phyloP scores from a whole-genome alignment of 768 basidiomycete species.

The Phallus indusiatus region DNA sequence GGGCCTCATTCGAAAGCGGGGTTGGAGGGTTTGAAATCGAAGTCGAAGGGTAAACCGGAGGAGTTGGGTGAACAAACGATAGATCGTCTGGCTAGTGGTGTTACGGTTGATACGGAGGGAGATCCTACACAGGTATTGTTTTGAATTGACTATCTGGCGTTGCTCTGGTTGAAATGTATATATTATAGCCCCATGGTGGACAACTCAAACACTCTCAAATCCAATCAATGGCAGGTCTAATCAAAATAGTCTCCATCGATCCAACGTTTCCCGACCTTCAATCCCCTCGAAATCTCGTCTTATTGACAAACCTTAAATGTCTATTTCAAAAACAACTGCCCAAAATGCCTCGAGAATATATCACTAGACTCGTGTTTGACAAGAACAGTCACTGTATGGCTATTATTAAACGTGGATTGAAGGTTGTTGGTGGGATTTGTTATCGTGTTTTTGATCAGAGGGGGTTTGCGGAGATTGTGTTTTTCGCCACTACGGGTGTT shows the following conservation, averaged over 20 bases:
- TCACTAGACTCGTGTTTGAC: conserved; percentile 91
- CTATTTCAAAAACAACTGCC: conserved; percentile 96
- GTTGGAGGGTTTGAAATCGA: conserved; percentile 38
- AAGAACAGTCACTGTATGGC: conserved; percentile 86
- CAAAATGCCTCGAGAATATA: conserved; percentile 99
- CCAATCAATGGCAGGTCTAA: conserved; percentile 28
- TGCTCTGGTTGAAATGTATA: neutral
- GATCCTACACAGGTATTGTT: conserved; percentile 16
- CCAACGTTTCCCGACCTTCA: neutral
- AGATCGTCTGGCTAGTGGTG: conserved; percentile 68
- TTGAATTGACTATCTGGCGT: conserved; percentile 6
- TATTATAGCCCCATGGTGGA: neutral
- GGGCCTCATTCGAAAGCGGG: conserved; percentile 32
- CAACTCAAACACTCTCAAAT: neutral
- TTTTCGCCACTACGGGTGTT: conserved; percentile 93
- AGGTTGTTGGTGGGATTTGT: conserved; percentile 96
- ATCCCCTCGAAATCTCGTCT: conserved; percentile 59
- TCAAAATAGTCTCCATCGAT: conserved; percentile 27
- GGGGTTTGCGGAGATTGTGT: conserved; percentile 96
- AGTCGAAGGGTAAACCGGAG: conserved; percentile 40
- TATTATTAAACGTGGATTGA: conserved; percentile 89
- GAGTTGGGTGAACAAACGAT: conserved; percentile 69
- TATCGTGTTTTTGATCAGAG: conserved; percentile 93
- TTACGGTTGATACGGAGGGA: conserved; percentile 60
- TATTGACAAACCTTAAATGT: conserved; percentile 92